Percentiles rank a stretch among this genome's conserved stretches.
Conservation (phyloP, 306 rosid genomes). For the Dicorynia guianensis region DNA sequence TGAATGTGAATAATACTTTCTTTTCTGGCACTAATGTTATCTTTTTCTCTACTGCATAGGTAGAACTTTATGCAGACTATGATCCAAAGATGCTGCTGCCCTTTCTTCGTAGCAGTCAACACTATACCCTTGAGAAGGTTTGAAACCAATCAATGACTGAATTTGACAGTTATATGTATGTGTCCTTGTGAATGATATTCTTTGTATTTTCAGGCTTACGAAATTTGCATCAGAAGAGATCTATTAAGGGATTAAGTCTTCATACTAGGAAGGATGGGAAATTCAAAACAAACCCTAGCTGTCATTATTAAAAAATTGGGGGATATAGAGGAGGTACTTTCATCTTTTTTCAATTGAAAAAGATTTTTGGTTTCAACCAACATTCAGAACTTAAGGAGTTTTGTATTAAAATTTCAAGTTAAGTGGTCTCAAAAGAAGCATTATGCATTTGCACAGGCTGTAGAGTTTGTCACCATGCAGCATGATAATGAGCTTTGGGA, state of each 20-base stretch:
- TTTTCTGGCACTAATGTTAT: conserved; percentile 21
- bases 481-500: conserved; percentile 54
- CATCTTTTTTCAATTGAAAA: conserved; percentile 35
- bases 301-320: conserved; percentile 77
- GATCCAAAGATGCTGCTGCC: conserved; percentile 86
- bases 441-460: conserved; percentile 62
- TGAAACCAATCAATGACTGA: conserved; percentile 35
- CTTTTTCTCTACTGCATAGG: conserved; percentile 52
- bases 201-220: conserved; percentile 69
- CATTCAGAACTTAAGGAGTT: background rate
- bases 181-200: conserved; percentile 35
- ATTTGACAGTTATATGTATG: conserved; percentile 10
- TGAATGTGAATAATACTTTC: background rate
- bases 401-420: conserved; percentile 4
- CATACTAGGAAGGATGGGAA: conserved; percentile 93
- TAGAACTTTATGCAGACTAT: conserved; percentile 87
- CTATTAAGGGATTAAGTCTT: conserved; percentile 82
- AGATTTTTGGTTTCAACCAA: conserved; percentile 23
- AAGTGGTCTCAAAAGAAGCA: background rate
- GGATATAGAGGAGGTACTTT: conserved; percentile 82
- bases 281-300: conserved; percentile 77
- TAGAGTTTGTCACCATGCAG: conserved; percentile 66
- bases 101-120: conserved; percentile 87
- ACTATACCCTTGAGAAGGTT: conserved; percentile 89
- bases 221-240: conserved; percentile 61